A percentile compares a stretch with the other conserved stretches of the same genome.
Evolutionary conservation across 2,329 filamentous ascomycete species (phyloP).

Genomic region (Davidsoniella virescens): DNA sequence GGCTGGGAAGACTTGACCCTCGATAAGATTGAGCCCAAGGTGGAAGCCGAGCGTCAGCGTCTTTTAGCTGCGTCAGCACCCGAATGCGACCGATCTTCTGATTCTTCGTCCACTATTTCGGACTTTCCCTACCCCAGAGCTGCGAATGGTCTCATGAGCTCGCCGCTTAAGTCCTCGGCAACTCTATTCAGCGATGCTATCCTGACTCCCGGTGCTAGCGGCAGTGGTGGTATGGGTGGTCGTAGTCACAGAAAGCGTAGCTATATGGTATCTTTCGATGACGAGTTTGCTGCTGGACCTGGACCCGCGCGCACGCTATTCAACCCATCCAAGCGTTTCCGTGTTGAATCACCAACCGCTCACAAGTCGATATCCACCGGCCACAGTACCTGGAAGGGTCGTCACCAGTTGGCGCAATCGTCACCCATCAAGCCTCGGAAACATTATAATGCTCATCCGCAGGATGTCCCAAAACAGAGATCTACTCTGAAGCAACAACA

Average conservation of each 20-base stretch:
- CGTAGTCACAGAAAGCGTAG: slow-evolving; percentile 41
- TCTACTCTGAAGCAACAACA: not conserved
- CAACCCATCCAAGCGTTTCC: slow-evolving; percentile 52
- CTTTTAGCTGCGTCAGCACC: slow-evolving; percentile 23
- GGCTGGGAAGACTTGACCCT: slow-evolving; percentile 85
- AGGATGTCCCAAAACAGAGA: not conserved
- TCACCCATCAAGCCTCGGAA: slow-evolving; percentile 58
- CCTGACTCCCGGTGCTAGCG: slow-evolving; percentile 47
- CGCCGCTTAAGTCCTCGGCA: slow-evolving; percentile 51
- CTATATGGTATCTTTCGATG: slow-evolving; percentile 42
- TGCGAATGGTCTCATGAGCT: slow-evolving; percentile 57
- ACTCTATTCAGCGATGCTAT: slow-evolving; percentile 75
- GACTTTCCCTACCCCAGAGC: slow-evolving; percentile 49
- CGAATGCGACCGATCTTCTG: slow-evolving; percentile 62
- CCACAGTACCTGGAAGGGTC: slow-evolving; percentile 57
- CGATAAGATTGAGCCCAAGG: slow-evolving; percentile 68
- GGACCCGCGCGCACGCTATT: slow-evolving; percentile 19
- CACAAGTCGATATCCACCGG: slow-evolving; percentile 37
- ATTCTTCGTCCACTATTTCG: slow-evolving; percentile 72
- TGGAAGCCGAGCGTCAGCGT: slow-evolving; percentile 63
- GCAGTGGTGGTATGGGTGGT: slow-evolving; percentile 27
- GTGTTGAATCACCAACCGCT: slow-evolving; percentile 42
- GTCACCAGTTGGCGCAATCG: slow-evolving; percentile 63
- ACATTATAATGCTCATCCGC: slow-evolving; percentile 3
- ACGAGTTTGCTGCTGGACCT: slow-evolving; percentile 20